Percentiles rank a stretch among this genome's conserved stretches.
Evolutionary conservation across 2,329 filamentous ascomycete species (phyloP).

Genomic region (Apiospora malaysiana): DNA sequence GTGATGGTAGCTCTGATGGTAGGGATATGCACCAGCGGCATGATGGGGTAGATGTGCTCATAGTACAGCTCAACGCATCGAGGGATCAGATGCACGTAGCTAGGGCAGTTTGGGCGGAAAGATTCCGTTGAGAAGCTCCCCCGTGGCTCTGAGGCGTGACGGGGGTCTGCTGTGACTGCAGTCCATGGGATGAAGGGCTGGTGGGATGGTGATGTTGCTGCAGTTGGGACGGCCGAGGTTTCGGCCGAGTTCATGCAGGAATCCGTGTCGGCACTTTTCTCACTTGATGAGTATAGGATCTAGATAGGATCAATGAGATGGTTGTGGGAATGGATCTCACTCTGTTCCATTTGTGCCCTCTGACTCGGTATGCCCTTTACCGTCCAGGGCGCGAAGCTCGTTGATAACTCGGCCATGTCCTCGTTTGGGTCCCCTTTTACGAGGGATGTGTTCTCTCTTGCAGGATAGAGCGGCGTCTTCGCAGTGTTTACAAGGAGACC

Average conservation of each 20-base stretch:
- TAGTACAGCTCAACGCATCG: constrained; percentile 68
- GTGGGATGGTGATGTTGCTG: constrained; percentile 32
- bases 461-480: constrained; percentile 63
- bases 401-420: constrained; percentile 68
- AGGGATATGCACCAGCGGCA: constrained; percentile 66
- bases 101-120: constrained; percentile 46
- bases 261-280: constrained; percentile 24
- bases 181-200: constrained; percentile 39
- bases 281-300: constrained; percentile 1
- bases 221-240: constrained; percentile 21
- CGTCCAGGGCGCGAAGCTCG: constrained; percentile 59
- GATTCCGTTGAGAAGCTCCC: constrained; percentile 49
- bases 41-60: constrained; percentile 67
- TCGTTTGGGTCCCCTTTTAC: constrained; percentile 68
- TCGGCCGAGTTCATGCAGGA: constrained; percentile 20
- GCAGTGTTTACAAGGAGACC: constrained; percentile 65
- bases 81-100: constrained; percentile 55
- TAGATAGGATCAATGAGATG: not conserved
- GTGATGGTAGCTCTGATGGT: constrained; percentile 55
- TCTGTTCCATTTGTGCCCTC: constrained; percentile 25
- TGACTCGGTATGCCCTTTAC: constrained; percentile 42
- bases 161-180: constrained; percentile 37
- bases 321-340: constrained; percentile 19
- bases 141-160: constrained; percentile 42
- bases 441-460: constrained; percentile 68